Percentiles rank a stretch among this genome's conserved stretches.
These are phyloP conservation scores for Fraxinus angustifolia DNA, from an alignment of 305 asterid species.

Conservation along the genomic window DNA sequence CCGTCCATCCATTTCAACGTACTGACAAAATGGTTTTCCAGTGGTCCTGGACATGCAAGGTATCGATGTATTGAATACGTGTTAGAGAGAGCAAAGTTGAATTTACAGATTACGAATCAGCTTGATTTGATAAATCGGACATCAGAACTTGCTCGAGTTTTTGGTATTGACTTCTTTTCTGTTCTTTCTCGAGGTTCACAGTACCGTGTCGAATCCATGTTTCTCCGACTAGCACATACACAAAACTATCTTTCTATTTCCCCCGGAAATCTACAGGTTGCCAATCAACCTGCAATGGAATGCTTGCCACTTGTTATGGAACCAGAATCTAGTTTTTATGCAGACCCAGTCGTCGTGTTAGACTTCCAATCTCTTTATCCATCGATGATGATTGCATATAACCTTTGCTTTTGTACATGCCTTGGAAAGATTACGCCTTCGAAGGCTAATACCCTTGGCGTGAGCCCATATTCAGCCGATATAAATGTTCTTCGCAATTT, in stretches of 20 bases:
- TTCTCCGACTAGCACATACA: slow-evolving; percentile 83
- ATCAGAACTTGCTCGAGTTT: slow-evolving; percentile 97
- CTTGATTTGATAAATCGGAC: slow-evolving; percentile 94
- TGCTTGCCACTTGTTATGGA: slow-evolving; percentile 98
- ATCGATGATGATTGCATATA: slow-evolving; percentile 91
- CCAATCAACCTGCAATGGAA: slow-evolving; percentile 97
- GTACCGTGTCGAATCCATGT: slow-evolving; percentile 97
- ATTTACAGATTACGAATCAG: slow-evolving; percentile 77
- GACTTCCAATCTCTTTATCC: slow-evolving; percentile 99
- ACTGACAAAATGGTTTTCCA: slow-evolving; percentile 78
- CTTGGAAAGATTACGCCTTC: slow-evolving; percentile 72
- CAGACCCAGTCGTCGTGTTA: slow-evolving; percentile 89
- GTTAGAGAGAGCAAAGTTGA: slow-evolving; percentile 71
- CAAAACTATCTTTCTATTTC: slow-evolving; percentile 95
- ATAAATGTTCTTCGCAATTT: slow-evolving; percentile 38
- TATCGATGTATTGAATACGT: slow-evolving; percentile 68
- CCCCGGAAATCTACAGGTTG: slow-evolving; percentile 93
- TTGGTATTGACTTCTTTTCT: slow-evolving; percentile 94
- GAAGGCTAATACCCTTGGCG: slow-evolving; percentile 64
- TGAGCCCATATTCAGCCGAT: slow-evolving; percentile 72
- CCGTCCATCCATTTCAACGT: slow-evolving; percentile 72
- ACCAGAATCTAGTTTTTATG: slow-evolving; percentile 90
- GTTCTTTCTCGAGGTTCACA: slow-evolving; percentile 97
- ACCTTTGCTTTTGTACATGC: slow-evolving; percentile 93
- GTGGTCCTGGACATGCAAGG: slow-evolving; percentile 87